phyloP scores from a whole-genome alignment of 208 protist species.

The Crithidia sp. region DNA sequence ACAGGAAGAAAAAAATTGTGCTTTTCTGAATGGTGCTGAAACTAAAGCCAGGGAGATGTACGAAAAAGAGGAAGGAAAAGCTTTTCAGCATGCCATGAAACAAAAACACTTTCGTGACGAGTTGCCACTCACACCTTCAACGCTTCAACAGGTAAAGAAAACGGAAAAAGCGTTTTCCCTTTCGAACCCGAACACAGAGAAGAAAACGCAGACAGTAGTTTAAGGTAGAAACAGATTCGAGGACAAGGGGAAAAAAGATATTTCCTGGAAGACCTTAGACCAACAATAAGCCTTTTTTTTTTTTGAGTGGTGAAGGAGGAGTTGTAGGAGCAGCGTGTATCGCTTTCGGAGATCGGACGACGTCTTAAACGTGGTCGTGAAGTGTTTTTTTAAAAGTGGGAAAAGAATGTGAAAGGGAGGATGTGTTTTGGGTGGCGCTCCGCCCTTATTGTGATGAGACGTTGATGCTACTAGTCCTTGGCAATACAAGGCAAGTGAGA shows the following conservation, averaged over 20 bases:
- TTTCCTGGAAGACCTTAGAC: slow-evolving; percentile 26
- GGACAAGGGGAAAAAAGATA: neutral
- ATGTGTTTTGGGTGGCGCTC: neutral
- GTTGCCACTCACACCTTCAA: no score
- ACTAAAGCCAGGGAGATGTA: no score
- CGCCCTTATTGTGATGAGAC: neutral
- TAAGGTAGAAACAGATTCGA: neutral
- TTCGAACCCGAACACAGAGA: neutral
- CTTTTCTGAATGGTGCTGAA: no score
- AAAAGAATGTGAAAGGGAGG: neutral
- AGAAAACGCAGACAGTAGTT: slow-evolving; percentile 4
- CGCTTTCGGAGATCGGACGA: neutral
- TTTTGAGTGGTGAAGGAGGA: neutral
- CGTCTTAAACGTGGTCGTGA: neutral
- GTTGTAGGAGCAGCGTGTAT: slow-evolving; percentile 4
- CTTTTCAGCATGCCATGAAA: no score
- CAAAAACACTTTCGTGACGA: no score
- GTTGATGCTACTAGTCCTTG: neutral
- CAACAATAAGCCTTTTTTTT: slow-evolving; percentile 1
- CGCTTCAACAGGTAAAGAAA: neutral
- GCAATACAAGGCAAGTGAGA: neutral
- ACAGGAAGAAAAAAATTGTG: neutral
- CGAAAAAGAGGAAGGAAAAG: no score
- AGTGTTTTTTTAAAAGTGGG: neutral
- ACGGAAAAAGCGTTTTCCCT: neutral